A percentile compares a stretch with the other conserved stretches of the same genome.
These are phyloP conservation scores for Agapanthus africanus DNA, from an alignment of 106 monocot genomes.

Conservation along the genomic window DNA sequence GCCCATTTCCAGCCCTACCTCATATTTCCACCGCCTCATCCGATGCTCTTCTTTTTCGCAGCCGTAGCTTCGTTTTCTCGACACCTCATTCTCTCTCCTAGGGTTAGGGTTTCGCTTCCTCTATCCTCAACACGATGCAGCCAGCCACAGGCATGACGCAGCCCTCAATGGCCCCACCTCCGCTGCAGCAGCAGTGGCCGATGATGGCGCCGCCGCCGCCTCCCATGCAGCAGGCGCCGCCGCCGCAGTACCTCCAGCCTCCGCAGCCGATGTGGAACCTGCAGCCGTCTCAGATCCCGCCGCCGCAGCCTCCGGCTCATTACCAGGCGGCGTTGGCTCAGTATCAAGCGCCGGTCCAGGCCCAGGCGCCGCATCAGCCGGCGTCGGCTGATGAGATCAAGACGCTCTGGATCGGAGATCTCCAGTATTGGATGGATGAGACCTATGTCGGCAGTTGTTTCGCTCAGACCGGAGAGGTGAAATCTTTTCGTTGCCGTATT, in stretches of 20 bases:
- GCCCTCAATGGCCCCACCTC: constrained; percentile 18
- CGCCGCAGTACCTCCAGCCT: constrained; percentile 14
- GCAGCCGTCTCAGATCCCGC: constrained; percentile 1
- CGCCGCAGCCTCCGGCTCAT: constrained; percentile 6
- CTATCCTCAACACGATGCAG: constrained; percentile 52
- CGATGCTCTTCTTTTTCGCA: too few relatives aligned
- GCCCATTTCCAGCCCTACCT: too few relatives aligned
- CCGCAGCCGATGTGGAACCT: constrained; percentile 17
- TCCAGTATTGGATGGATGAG: constrained; percentile 94
- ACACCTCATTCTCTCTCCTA: too few relatives aligned
- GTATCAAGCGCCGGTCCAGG: constrained; percentile 5
- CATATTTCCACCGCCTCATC: too few relatives aligned
- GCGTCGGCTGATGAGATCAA: constrained; percentile 52
- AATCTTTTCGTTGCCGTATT: background rate
- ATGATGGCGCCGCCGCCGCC: constrained; percentile 20
- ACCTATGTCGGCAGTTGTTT: constrained; percentile 47
- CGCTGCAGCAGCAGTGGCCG: constrained; percentile 24
- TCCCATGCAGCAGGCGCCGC: constrained; percentile 30
- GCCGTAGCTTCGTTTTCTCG: too few relatives aligned
- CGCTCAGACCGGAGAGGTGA: constrained; percentile 50
- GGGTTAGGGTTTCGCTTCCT: too few relatives aligned
- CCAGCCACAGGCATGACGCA: constrained; percentile 51
- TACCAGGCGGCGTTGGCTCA: too few relatives aligned
- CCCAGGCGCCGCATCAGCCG: constrained; percentile 12
- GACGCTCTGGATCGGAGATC: constrained; percentile 83